Conservation (phyloP, 371 early-diverging fungal genomes). For the Rhizopus sp. region DNA sequence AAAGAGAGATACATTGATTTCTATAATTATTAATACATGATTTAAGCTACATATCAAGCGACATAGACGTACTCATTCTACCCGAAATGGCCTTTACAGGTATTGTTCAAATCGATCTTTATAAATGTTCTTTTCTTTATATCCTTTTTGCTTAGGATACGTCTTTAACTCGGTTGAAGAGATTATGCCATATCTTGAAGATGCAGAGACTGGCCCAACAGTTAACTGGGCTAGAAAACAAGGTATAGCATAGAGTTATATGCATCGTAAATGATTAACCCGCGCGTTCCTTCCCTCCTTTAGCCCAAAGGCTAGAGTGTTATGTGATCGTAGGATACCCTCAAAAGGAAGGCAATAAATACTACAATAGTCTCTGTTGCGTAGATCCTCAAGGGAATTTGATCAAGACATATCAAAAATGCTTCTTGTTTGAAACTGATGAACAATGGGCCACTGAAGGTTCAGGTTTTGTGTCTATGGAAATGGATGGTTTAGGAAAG, state of each 20-base stretch:
- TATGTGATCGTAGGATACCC: constrained; percentile 75
- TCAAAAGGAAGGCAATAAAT: constrained; percentile 33
- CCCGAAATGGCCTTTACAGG: constrained; percentile 83
- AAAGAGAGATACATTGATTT: not conserved
- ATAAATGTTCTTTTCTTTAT: not conserved
- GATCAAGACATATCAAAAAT: constrained; percentile 66
- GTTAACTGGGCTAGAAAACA: constrained; percentile 66
- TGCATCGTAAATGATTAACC: constrained; percentile 1
- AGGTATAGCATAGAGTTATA: constrained; percentile 30
- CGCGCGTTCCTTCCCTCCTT: not conserved
- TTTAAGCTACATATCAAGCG: constrained; percentile 48
- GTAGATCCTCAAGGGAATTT: constrained; percentile 54
- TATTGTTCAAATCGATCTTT: constrained; percentile 11
- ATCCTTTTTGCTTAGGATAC: constrained; percentile 53
- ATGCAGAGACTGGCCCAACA: constrained; percentile 56
- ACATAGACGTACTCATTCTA: constrained; percentile 68
- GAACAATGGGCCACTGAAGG: constrained; percentile 80
- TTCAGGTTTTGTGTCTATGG: constrained; percentile 56
- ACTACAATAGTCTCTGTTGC: constrained; percentile 66
- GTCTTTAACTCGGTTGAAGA: constrained; percentile 57
- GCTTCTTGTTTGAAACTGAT: constrained; percentile 71
- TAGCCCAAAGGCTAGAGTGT: constrained; percentile 55
- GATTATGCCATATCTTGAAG: constrained; percentile 60
- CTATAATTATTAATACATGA: not conserved
- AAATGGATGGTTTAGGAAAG: constrained; percentile 50